These are phyloP conservation scores for Cladophialophora bantiana DNA, from an alignment of 2,329 filamentous ascomycete species.

Conservation along the genomic window DNA sequence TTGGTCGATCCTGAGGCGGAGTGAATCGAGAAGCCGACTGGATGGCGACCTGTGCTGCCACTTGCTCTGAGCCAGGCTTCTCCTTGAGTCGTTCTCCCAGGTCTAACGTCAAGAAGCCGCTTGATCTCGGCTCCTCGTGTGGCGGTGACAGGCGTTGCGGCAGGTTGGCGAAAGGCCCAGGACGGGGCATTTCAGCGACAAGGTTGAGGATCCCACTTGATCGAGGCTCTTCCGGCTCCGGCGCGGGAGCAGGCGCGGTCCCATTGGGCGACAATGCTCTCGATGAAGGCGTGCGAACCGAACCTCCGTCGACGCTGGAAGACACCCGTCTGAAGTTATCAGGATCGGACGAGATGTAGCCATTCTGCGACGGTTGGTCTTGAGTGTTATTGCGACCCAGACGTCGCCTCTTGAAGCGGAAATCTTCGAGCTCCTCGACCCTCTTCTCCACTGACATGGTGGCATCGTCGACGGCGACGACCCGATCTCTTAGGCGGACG, in stretches of 20 bases:
- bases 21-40: conserved; percentile 27
- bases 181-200: conserved; percentile 29
- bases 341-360: conserved; percentile 32
- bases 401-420: conserved; percentile 34
- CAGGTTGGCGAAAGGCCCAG: conserved; percentile 16
- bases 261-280: conserved; percentile 36
- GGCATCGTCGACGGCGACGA: conserved; percentile 42
- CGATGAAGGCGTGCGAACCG: conserved; percentile 37
- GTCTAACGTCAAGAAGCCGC: conserved; percentile 39
- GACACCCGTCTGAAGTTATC: conserved; percentile 33
- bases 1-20: conserved; percentile 31
- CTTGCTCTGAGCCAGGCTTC: conserved; percentile 22
- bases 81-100: conserved; percentile 32
- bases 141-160: conserved; percentile 31
- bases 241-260: conserved; percentile 11
- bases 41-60: conserved; percentile 18
- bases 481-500: conserved; percentile 40
- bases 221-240: conserved; percentile 35
- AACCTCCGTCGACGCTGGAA: conserved; percentile 35
- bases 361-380: conserved; percentile 25
- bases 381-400: conserved; percentile 24
- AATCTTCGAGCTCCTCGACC: conserved; percentile 40
- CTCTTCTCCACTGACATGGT: conserved; percentile 36
- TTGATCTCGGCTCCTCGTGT: conserved; percentile 39
- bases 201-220: conserved; percentile 41